phyloP scores from a whole-genome alignment of 78 protist genomes.

The Dictyostelium intermedium region DNA sequence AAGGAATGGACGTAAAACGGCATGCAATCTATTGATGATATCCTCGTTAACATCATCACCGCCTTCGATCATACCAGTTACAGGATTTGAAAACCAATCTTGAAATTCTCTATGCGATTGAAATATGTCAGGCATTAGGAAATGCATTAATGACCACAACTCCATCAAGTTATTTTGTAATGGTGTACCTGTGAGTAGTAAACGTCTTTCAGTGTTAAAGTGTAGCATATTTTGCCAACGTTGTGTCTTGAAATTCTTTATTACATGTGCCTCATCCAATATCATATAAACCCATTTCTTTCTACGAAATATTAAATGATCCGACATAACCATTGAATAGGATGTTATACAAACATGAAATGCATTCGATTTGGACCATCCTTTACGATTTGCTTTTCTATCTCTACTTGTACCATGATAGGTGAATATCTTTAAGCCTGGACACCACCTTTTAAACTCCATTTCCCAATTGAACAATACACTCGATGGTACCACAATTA shows the following conservation, averaged over 20 bases:
- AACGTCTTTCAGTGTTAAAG: slow-evolving; percentile 89
- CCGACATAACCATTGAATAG: slow-evolving; percentile 84
- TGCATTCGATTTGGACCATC: slow-evolving; percentile 85
- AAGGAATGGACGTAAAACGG: slow-evolving; percentile 96
- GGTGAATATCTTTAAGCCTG: slow-evolving; percentile 79
- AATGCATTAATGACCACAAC: slow-evolving; percentile 96
- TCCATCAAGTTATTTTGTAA: slow-evolving; percentile 89
- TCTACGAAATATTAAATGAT: slow-evolving; percentile 85
- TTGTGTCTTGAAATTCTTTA: slow-evolving; percentile 80
- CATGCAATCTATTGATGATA: slow-evolving; percentile 90
- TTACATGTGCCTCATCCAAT: slow-evolving; percentile 99
- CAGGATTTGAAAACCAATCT: slow-evolving; percentile 88
- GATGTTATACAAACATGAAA: slow-evolving; percentile 92
- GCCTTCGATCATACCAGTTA: slow-evolving; percentile 54
- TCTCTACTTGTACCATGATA: slow-evolving; percentile 55
- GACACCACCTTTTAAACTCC: slow-evolving; percentile 90
- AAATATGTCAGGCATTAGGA: slow-evolving; percentile 95
- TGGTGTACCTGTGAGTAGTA: slow-evolving; percentile 98
- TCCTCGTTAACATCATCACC: slow-evolving; percentile 90
- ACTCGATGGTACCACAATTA: slow-evolving; percentile 95
- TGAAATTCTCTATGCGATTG: slow-evolving; percentile 90
- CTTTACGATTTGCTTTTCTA: slow-evolving; percentile 85
- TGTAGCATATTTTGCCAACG: slow-evolving; percentile 90
- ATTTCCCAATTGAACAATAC: slow-evolving; percentile 93
- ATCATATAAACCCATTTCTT: slow-evolving; percentile 91